Base-by-base conservation (phyloP, 352 stramenopile genomes). In the Phytopythium oedochilum region DNA sequence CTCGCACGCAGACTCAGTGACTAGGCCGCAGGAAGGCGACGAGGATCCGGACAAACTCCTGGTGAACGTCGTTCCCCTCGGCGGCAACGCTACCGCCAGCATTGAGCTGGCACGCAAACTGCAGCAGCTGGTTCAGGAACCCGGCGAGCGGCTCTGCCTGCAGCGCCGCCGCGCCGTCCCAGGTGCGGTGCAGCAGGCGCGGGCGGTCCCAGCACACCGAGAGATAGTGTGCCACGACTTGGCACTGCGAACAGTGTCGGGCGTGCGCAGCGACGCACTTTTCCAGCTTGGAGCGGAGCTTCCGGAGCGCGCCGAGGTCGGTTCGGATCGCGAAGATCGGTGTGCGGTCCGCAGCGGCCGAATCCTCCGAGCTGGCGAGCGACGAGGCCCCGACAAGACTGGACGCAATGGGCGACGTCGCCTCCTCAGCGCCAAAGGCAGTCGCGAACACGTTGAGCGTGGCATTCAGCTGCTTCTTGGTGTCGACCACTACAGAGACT, bases 41-140 rank as follows among this genome's bases (percentile, higher is more conserved):
- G 50, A 70, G 36, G 35, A 70, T 60, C 29, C 39, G 57, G 43
- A 53, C 65, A 28, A 73, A 68, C 43, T 70, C 61, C 22, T 63
- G 50, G 39, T 73, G 65, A 14, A 22, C 47, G 26, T 73, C 65
- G 42, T 49, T 28, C 17, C 57, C n/a, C 17, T 38, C 47, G 47
- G 26, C 31, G 34, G 12, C 9, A 6, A 22, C 20, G 17, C 12
- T 17, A n/a, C 61, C 26, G 8, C 12, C 26, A 15, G 15, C 15
- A 26, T 36, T 50, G 5, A 73, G 35, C 34, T 73, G 61, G 7
- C 61, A 53, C 3, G 61, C 55, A n/a, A 73, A 64, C 31, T 38
- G 42, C 46, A 73, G 28, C 34, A 73, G 44, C 23, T 70, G 66
- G 55, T 73, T 73, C 52, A 73, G 55, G 59, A 73, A 73, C 22